Percentiles rank a stretch among this genome's conserved stretches.
phyloP scores from a whole-genome alignment of 139 green algal genomes.

The Coccomyxa sp. region DNA sequence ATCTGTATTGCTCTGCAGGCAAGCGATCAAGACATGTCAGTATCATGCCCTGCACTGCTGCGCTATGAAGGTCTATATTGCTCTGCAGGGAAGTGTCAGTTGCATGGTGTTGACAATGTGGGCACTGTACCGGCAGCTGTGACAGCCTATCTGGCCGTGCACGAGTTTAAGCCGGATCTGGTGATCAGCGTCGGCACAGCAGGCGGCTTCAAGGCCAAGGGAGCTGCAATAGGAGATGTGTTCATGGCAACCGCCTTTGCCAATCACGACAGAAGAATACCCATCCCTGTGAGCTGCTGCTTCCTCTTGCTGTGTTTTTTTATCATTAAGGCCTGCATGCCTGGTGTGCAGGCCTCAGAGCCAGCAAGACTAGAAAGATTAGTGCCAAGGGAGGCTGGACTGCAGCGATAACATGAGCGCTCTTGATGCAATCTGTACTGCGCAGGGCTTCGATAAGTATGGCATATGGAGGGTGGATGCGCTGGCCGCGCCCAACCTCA shows the following conservation, averaged over 20 bases:
- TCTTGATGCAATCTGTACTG: conserved; percentile 29
- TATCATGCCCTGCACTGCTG: not conserved
- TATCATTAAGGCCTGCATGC: not conserved
- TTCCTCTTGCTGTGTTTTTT: not conserved
- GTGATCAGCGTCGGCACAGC: conserved; percentile 91
- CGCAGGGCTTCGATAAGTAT: conserved; percentile 78
- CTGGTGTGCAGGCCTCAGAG: too few relatives aligned
- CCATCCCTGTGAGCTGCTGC: conserved; percentile 50
- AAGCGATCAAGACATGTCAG: too few relatives aligned
- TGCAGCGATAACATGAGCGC: too few relatives aligned
- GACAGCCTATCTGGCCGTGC: conserved; percentile 77
- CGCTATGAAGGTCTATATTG: not conserved
- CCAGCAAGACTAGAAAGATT: too few relatives aligned
- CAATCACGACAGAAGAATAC: conserved; percentile 95
- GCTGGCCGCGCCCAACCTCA: conserved; percentile 44
- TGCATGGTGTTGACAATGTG: conserved; percentile 80
- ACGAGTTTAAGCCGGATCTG: conserved; percentile 79
- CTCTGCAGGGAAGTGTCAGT: conserved; percentile 42
- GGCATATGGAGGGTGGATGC: conserved; percentile 36
- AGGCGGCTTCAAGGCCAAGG: conserved; percentile 86
- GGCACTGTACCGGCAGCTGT: conserved; percentile 86
- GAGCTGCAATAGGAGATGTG: conserved; percentile 87
- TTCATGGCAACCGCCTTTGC: conserved; percentile 72
- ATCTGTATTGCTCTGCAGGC: not conserved
- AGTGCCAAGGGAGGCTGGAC: too few relatives aligned